Evolutionary conservation across 2,329 filamentous ascomycete species (phyloP).

Genomic region (Sclerotinia spermophila): DNA sequence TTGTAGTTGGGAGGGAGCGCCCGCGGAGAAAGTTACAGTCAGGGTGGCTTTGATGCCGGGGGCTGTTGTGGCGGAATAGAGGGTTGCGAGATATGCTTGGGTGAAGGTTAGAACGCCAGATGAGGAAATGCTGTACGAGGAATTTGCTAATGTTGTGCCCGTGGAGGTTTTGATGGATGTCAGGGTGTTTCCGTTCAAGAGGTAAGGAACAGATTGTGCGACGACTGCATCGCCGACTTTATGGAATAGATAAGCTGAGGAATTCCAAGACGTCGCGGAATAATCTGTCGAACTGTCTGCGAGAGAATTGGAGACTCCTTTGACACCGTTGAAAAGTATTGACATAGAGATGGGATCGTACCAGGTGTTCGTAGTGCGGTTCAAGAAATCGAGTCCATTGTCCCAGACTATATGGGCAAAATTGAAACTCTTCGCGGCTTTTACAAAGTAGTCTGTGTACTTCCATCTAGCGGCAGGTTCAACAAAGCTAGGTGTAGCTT

Average conservation of each 20-base stretch:
- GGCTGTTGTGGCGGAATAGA: conserved; percentile 42
- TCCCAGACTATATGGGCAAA: conserved; percentile 56
- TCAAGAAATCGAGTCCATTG: conserved; percentile 53
- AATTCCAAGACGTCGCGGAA: conserved; percentile 44
- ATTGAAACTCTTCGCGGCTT: conserved; percentile 47
- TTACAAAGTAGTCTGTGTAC: conserved; percentile 53
- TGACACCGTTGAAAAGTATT: conserved; percentile 46
- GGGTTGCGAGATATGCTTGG: conserved; percentile 44
- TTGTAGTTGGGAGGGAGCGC: conserved; percentile 45
- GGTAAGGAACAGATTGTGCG: conserved; percentile 46
- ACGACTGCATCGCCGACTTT: conserved; percentile 44
- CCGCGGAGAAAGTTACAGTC: conserved; percentile 51
- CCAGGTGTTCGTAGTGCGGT: conserved; percentile 49
- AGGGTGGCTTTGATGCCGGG: conserved; percentile 49
- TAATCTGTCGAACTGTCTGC: conserved; percentile 51
- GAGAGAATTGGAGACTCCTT: conserved; percentile 47
- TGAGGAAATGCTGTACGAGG: conserved; percentile 48
- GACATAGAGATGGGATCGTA: conserved; percentile 47
- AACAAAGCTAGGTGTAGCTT: conserved; percentile 46
- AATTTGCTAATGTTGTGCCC: conserved; percentile 39
- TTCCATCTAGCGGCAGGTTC: conserved; percentile 56
- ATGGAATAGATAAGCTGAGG: conserved; percentile 55
- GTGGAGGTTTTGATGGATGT: conserved; percentile 40
- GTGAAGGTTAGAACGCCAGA: conserved; percentile 47
- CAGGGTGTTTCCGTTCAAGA: conserved; percentile 53